Evolutionary conservation across 306 rosid species (phyloP), one percentile per base, ranked within the genome.

Genomic region (Quercus parvula): DNA sequence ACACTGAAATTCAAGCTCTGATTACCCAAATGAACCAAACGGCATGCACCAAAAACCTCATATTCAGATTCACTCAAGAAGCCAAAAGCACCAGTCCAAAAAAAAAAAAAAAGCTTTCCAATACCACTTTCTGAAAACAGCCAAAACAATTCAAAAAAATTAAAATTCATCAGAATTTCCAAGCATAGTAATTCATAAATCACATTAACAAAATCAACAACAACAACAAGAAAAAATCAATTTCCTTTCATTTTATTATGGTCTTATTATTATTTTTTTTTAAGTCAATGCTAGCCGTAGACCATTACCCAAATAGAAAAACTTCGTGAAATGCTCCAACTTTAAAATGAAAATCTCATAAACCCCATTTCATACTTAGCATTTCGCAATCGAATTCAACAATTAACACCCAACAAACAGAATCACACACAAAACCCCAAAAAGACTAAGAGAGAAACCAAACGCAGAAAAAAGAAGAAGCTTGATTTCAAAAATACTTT

Each of bases 321-420:
- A n/a, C 30, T 73, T 57, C 17, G 25, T 1, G 68, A 77, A 73
- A 55, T 70, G 71, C 78, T 77, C 18, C 57, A n/a, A n/a, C 63
- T 17, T 14, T 14, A 57, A 57, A 14, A 57, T 4, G 19, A 69
- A 44, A 22, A 44, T 68, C 76, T 6, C 57, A 44, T 12, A 74
- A 80, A 56, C 72, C 59, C 70, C 22, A 31, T 75, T 44, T 61
- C 69, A 74, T 73, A 13, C 79, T 75, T 64, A 51, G 35, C 24
- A 70, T 75, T 86, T 9, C 56, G 27, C 74, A 62, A 76, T 54
- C 56, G 56, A 73, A 55, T 20, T 77, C 31, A 22, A 13, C 63
- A 24, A 62, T 52, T 33, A 25, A 28, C 44, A 20, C 66, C 54
- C 70, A 79, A 74, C 25, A 55, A 77, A 24, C 75, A 6, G 24